Conservation (phyloP, 495 filamentous ascomycete species). For the Podospora appendiculata region DNA sequence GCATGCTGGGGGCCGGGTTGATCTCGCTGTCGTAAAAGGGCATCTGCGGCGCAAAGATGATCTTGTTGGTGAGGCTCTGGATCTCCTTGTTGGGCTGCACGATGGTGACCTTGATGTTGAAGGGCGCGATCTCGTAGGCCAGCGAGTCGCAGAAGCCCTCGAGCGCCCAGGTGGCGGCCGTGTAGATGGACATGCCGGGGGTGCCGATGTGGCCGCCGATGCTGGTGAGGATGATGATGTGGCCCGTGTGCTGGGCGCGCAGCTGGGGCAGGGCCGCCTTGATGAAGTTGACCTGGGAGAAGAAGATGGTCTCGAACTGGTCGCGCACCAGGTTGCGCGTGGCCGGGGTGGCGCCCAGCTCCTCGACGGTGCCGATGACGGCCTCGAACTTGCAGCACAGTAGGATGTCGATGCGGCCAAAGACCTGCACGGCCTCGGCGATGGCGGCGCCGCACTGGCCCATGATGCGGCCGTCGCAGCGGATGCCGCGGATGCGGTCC, state of each 20-base stretch:
- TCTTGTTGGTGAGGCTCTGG: slow-evolving; percentile 72
- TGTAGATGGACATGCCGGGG: slow-evolving; percentile 83
- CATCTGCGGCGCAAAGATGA: slow-evolving; percentile 70
- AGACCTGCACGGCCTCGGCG: slow-evolving; percentile 74
- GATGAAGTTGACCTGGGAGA: slow-evolving; percentile 91
- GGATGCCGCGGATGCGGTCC: slow-evolving; percentile 47
- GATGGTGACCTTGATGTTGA: slow-evolving; percentile 93
- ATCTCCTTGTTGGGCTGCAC: slow-evolving; percentile 85
- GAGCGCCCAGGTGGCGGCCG: slow-evolving; percentile 87
- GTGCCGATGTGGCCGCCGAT: slow-evolving; percentile 91
- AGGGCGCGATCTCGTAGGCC: slow-evolving; percentile 94
- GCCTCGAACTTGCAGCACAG: slow-evolving; percentile 85
- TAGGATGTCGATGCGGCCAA: slow-evolving; percentile 82
- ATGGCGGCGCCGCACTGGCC: slow-evolving; percentile 69
- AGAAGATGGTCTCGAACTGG: slow-evolving; percentile 92
- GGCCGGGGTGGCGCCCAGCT: slow-evolving; percentile 64
- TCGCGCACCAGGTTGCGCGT: slow-evolving; percentile 74
- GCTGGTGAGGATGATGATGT: slow-evolving; percentile 83
- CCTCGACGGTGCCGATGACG: slow-evolving; percentile 85
- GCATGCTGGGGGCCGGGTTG: slow-evolving; percentile 71
- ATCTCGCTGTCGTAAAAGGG: slow-evolving; percentile 63
- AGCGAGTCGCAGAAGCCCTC: slow-evolving; percentile 98
- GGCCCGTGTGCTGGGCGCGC: slow-evolving; percentile 68
- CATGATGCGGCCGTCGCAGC: slow-evolving; percentile 49
- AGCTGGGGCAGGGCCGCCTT: slow-evolving; percentile 79